A percentile compares a stretch with the other conserved stretches of the same genome.
phyloP scores from a whole-genome alignment of 306 rosid genomes.

The Lablab purpureus region DNA sequence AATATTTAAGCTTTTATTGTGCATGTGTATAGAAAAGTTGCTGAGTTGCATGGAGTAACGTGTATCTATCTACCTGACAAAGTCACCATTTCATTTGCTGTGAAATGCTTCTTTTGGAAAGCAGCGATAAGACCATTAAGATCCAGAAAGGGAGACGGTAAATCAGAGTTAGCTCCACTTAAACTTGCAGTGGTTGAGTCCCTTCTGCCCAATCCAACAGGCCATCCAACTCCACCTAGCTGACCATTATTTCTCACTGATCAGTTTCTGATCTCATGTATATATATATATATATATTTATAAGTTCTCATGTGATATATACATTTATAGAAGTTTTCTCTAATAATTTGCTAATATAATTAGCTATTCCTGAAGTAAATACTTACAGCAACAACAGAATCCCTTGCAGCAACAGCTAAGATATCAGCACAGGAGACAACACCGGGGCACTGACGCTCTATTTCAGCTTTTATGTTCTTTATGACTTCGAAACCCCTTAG shows the following conservation, averaged over 20 bases:
- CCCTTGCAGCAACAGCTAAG: constrained; percentile 63
- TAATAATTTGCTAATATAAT: too few relatives aligned
- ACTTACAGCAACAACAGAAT: constrained; percentile 57
- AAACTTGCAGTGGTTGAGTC: constrained; percentile 38
- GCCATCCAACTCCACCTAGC: constrained; percentile 62
- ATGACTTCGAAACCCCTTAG: constrained; percentile 59
- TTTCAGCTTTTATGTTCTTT: constrained; percentile 46
- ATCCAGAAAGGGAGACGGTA: constrained; percentile 50
- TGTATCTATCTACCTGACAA: constrained; percentile 52
- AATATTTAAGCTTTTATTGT: too few relatives aligned
- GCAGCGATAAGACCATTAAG: constrained; percentile 52
- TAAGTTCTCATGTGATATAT: neutral
- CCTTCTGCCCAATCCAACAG: constrained; percentile 36
- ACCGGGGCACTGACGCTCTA: constrained; percentile 51
- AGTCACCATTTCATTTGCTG: constrained; percentile 54
- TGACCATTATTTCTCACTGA: constrained; percentile 22
- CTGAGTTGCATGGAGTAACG: neutral
- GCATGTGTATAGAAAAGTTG: neutral
- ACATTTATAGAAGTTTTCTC: neutral
- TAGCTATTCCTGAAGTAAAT: neutral
- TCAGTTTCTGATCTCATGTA: neutral
- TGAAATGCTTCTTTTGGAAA: constrained; percentile 57
- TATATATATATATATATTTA: too few relatives aligned
- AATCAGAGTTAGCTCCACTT: constrained; percentile 24
- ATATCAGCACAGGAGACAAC: constrained; percentile 70